phyloP scores from a whole-genome alignment of 2,329 filamentous ascomycete species.

The Ustilaginoidea virens region DNA sequence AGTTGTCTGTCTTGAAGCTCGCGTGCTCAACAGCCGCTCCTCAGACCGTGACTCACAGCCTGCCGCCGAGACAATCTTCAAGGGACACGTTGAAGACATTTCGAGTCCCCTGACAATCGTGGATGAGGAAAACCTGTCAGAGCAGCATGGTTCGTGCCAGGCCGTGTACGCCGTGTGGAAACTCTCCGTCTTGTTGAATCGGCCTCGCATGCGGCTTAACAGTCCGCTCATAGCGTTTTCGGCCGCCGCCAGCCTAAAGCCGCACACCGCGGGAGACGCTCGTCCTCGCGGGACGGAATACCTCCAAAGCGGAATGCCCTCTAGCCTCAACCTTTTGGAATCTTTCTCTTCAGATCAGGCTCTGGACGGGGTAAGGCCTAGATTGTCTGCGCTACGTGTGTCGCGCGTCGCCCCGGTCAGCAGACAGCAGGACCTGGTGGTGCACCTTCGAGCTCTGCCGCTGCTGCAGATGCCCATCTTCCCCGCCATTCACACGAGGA shows the following conservation, averaged over 20 bases:
- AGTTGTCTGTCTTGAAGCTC: slow-evolving; percentile 50
- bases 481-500: slow-evolving; percentile 56
- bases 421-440: slow-evolving; percentile 42
- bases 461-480: slow-evolving; percentile 47
- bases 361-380: slow-evolving; percentile 44
- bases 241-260: slow-evolving; percentile 44
- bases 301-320: slow-evolving; percentile 51
- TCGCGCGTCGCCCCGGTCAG: slow-evolving; percentile 58
- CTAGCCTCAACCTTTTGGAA: slow-evolving; percentile 63
- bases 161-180: slow-evolving; percentile 45
- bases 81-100: slow-evolving; percentile 32
- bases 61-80: slow-evolving; percentile 44
- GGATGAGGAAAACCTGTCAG: slow-evolving; percentile 20
- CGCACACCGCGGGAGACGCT: slow-evolving; percentile 19
- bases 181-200: slow-evolving; percentile 37
- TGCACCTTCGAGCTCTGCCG: slow-evolving; percentile 48
- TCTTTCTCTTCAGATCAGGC: slow-evolving; percentile 53
- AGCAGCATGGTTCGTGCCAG: slow-evolving; percentile 12
- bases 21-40: slow-evolving; percentile 42
- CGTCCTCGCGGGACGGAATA: slow-evolving; percentile 37
- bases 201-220: slow-evolving; percentile 50
- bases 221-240: slow-evolving; percentile 51
- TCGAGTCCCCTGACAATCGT: slow-evolving; percentile 35
- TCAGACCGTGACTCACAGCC: slow-evolving; percentile 31
- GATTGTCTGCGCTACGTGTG: slow-evolving; percentile 58